Conservation (phyloP, 345 rosid species). For the Hirschfeldia incana region DNA sequence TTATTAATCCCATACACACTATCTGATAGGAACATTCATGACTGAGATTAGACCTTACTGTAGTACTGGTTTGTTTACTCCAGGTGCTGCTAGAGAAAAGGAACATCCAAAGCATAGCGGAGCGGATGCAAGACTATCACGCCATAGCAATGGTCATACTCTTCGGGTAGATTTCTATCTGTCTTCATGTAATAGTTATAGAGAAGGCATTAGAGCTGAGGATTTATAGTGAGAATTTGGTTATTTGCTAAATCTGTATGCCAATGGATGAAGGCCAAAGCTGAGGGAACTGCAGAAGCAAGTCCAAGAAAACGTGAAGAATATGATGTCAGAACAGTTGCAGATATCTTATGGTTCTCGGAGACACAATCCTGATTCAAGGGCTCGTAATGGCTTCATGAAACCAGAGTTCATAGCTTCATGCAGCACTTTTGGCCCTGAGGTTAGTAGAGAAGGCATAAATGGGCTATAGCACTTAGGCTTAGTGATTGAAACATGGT, state of each 20-base stretch:
- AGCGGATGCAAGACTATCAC: slow-evolving; percentile 76
- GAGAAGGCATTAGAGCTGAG: background rate
- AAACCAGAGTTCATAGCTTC: slow-evolving; percentile 77
- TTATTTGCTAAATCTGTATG: slow-evolving; percentile 21
- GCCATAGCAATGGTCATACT: slow-evolving; percentile 82
- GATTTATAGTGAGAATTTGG: background rate
- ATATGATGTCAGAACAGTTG: slow-evolving; percentile 73
- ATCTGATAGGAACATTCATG: slow-evolving; percentile 7
- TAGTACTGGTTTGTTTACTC: slow-evolving; percentile 9
- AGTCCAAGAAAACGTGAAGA: slow-evolving; percentile 77
- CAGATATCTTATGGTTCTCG: slow-evolving; percentile 45
- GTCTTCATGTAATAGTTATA: background rate
- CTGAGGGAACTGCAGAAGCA: slow-evolving; percentile 62
- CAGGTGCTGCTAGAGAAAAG: slow-evolving; percentile 76
- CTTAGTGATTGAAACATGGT: slow-evolving; percentile 3
- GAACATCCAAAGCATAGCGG: slow-evolving; percentile 45
- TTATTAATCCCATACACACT: background rate
- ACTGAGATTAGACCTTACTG: background rate
- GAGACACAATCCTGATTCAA: slow-evolving; percentile 34
- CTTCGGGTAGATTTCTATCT: slow-evolving; percentile 53
- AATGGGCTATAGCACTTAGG: background rate
- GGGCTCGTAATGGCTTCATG: slow-evolving; percentile 21
- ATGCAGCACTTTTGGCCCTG: slow-evolving; percentile 75
- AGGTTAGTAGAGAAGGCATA: slow-evolving; percentile 44
- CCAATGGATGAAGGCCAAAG: slow-evolving; percentile 53